Conservation (phyloP, 768 basidiomycete species). For the Boletus tylopilopsis region DNA sequence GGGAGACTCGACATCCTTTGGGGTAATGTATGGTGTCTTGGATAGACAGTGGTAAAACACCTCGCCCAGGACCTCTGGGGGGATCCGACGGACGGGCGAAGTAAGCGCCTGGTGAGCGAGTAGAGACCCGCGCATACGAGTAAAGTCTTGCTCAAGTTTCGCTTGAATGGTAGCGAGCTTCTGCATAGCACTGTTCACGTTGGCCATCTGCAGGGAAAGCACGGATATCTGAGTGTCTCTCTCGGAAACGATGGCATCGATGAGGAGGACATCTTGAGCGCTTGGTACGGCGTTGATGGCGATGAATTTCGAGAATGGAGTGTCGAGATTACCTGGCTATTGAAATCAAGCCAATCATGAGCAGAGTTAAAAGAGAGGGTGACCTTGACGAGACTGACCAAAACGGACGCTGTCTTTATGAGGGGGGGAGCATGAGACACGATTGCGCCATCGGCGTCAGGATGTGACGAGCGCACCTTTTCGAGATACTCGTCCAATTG, state of each 20-base stretch:
- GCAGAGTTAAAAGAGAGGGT: not conserved
- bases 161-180: slow-evolving; percentile 17
- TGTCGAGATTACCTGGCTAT: slow-evolving; percentile 17
- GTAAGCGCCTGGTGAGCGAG: slow-evolving; percentile 21
- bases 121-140: slow-evolving; percentile 20
- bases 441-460: slow-evolving; percentile 30
- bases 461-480: slow-evolving; percentile 16
- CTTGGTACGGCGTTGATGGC: slow-evolving; percentile 9
- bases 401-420: slow-evolving; percentile 15
- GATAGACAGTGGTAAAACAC: slow-evolving; percentile 30
- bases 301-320: slow-evolving; percentile 12
- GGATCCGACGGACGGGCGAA: slow-evolving; percentile 18
- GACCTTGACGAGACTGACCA: slow-evolving; percentile 11
- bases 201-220: slow-evolving; percentile 18
- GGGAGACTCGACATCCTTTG: slow-evolving; percentile 18
- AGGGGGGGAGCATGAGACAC: slow-evolving; percentile 26
- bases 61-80: slow-evolving; percentile 31
- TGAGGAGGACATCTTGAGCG: slow-evolving; percentile 11
- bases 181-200: slow-evolving; percentile 13
- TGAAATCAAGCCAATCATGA: not conserved
- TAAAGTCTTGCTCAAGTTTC: slow-evolving; percentile 16
- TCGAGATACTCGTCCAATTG: slow-evolving; percentile 20
- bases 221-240: slow-evolving; percentile 19
- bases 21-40: slow-evolving; percentile 22
- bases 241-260: slow-evolving; percentile 20